Conservation (phyloP, 371 early-diverging fungal genomes). For the Syncephalastrum monosporum region DNA sequence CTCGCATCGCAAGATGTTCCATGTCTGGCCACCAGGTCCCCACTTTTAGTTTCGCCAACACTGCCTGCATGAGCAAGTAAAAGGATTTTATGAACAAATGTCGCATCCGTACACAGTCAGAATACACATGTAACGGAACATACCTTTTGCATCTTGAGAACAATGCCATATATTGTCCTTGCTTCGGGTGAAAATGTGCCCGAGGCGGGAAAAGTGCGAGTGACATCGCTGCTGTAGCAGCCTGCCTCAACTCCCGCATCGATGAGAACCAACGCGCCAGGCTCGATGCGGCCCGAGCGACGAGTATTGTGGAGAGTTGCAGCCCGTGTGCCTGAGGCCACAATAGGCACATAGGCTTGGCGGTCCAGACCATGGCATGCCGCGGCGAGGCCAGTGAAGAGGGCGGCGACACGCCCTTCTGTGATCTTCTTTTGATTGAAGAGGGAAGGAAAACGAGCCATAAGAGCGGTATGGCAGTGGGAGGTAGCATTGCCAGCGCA, state of each 20-base stretch:
- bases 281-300: conserved; percentile 37
- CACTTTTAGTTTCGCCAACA: conserved; percentile 60
- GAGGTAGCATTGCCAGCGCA: conserved; percentile 35
- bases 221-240: conserved; percentile 88
- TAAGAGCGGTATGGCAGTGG: conserved; percentile 35
- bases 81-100: too few species aligned
- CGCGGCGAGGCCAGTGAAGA: conserved; percentile 1
- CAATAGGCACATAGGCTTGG: conserved; percentile 58
- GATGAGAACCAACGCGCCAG: conserved; percentile 62
- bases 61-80: conserved; percentile 18
- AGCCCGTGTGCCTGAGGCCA: conserved; percentile 53
- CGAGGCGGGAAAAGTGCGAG: conserved; percentile 82
- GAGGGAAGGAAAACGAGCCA: not conserved
- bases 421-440: too few species aligned
- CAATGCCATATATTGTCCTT: conserved; percentile 78
- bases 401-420: too few species aligned
- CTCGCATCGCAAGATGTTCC: conserved; percentile 71
- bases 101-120: too few species aligned
- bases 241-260: conserved; percentile 84
- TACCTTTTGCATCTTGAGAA: conserved; percentile 80
- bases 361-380: conserved; percentile 40
- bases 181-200: conserved; percentile 73
- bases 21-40: conserved; percentile 87
- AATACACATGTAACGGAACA: too few species aligned
- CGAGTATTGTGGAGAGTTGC: conserved; percentile 58